These are phyloP conservation scores for Sporothrix pseudoabietina DNA, from an alignment of 2,329 filamentous ascomycete genomes.

Conservation along the genomic window DNA sequence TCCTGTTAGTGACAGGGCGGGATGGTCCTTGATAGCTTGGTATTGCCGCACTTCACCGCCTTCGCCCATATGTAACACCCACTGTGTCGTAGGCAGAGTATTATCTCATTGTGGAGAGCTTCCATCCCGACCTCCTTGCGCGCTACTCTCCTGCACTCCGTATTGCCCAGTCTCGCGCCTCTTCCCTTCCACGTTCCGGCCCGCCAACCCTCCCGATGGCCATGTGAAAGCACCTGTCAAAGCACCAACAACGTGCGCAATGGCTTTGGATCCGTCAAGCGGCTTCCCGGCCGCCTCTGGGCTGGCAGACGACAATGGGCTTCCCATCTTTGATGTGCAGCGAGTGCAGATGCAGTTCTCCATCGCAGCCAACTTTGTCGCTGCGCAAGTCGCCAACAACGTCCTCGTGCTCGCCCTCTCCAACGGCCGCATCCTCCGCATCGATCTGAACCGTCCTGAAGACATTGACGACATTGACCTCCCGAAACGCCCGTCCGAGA, in stretches of 20 bases:
- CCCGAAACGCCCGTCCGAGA: conserved; percentile 86
- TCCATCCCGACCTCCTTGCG: conserved; percentile 12
- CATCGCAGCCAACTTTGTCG: conserved; percentile 92
- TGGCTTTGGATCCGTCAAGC: conserved; percentile 71
- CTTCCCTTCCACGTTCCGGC: neutral
- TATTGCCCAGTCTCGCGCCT: neutral
- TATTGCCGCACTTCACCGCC: conserved; percentile 28
- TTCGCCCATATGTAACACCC: neutral
- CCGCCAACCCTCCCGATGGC: conserved; percentile 4
- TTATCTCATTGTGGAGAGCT: conserved; percentile 17
- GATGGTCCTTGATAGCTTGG: neutral
- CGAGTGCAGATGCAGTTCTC: conserved; percentile 91
- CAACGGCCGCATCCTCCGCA: conserved; percentile 87
- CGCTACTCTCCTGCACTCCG: neutral
- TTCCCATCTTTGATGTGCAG: conserved; percentile 94
- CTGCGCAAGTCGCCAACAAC: conserved; percentile 96
- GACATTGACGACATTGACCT: conserved; percentile 99
- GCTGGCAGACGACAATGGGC: conserved; percentile 59
- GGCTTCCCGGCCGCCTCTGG: conserved; percentile 64
- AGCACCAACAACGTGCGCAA: conserved; percentile 25
- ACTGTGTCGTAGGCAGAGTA: conserved; percentile 13
- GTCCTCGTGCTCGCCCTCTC: conserved; percentile 90
- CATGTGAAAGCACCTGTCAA: conserved; percentile 23
- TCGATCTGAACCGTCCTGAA: conserved; percentile 88
- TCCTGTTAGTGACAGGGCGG: no score